These are phyloP conservation scores for Tuctoria greenei DNA, from an alignment of 176 grass and related monocot genomes.

Conservation along the genomic window DNA sequence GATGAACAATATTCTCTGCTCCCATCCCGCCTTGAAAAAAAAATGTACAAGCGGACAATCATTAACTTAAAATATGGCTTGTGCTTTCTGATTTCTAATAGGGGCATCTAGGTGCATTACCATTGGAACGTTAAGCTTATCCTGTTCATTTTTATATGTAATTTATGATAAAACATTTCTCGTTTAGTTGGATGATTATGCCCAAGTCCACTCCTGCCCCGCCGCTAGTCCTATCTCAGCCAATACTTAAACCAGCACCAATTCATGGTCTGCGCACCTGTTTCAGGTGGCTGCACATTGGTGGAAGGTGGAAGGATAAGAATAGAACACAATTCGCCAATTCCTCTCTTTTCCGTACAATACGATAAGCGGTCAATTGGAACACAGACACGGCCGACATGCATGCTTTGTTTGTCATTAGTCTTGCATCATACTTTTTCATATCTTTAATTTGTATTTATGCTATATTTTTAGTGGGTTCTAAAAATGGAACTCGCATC, in stretches of 20 bases:
- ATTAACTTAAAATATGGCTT: neutral
- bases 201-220: neutral
- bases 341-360: neutral
- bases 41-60: neutral
- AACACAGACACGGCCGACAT: neutral
- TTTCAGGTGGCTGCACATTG: neutral
- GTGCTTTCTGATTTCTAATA: neutral
- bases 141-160: neutral
- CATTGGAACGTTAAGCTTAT: neutral
- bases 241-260: neutral
- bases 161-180: neutral
- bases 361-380: neutral
- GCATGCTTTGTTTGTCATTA: no score
- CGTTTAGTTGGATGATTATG: neutral
- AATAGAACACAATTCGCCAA: neutral
- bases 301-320: neutral
- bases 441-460: no score
- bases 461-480: neutral
- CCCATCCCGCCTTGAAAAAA: neutral
- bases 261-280: neutral
- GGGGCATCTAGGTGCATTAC: neutral
- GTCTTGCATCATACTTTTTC: no score
- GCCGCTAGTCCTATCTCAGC: neutral
- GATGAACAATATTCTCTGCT: neutral
- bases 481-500: neutral